Evolutionary conservation across 805 yeast species (phyloP).

Genomic region (Ogataea methylovora): DNA sequence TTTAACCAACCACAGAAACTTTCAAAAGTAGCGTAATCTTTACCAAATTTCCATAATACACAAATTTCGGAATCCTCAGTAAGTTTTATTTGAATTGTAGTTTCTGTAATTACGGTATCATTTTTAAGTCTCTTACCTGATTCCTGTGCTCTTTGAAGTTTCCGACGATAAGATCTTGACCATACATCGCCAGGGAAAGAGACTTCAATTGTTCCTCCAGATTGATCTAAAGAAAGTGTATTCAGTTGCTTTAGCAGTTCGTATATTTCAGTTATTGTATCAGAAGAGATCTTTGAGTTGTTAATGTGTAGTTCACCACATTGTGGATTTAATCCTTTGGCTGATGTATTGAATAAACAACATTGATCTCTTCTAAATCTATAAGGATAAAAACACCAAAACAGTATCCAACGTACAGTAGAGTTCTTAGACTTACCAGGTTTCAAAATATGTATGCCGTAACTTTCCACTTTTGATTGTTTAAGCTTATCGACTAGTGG

Average conservation of each 20-base stretch:
- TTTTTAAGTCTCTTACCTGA: slow-evolving; percentile 5
- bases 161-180: slow-evolving; percentile 19
- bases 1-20: slow-evolving; percentile 21
- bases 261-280: no score
- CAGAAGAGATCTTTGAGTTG: no score
- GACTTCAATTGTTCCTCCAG: background rate
- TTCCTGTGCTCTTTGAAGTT: slow-evolving; percentile 4
- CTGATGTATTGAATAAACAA: no score
- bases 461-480: slow-evolving; percentile 13
- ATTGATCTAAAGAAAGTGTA: no score
- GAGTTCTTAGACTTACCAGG: slow-evolving; percentile 13
- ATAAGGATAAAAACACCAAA: slow-evolving; percentile 26
- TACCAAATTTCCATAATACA: slow-evolving; percentile 19
- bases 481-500: slow-evolving; percentile 7
- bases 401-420: slow-evolving; percentile 31
- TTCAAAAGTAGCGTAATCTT: slow-evolving; percentile 17
- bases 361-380: background rate
- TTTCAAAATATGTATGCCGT: slow-evolving; percentile 22
- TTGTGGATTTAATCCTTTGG: no score
- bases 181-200: slow-evolving; percentile 14
- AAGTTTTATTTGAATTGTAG: slow-evolving; percentile 1
- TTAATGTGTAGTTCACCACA: no score
- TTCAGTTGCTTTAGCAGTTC: no score
- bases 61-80: background rate
- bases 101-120: background rate